Evolutionary conservation across 2,329 filamentous ascomycete species (phyloP).

Genomic region (Monilinia aucupariae): DNA sequence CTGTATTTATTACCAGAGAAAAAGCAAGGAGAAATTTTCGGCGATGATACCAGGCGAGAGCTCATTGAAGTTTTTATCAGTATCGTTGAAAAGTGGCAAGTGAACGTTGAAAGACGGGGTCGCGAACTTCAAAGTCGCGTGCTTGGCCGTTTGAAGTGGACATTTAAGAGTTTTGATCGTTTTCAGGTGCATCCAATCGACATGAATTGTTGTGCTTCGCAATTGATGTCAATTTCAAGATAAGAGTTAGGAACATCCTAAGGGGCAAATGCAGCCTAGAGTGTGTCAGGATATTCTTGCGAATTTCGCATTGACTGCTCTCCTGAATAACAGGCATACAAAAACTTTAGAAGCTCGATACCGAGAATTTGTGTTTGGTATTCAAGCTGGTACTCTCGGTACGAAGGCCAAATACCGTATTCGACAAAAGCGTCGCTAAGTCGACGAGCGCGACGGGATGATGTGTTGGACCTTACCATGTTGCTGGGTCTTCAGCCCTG

Average conservation of each 20-base stretch:
- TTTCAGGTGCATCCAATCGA: neutral
- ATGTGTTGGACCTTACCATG: slow-evolving; percentile 2
- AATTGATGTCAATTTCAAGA: neutral
- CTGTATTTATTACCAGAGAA: neutral
- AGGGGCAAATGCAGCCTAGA: neutral
- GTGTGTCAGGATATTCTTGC: neutral
- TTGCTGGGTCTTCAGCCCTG: neutral
- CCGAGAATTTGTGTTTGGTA: neutral
- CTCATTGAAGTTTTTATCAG: neutral
- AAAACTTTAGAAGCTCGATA: neutral
- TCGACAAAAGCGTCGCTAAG: slow-evolving; percentile 1
- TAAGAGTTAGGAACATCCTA: neutral
- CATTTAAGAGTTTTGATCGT: neutral
- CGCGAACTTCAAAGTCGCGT: neutral
- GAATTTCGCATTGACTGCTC: neutral
- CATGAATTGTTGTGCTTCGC: neutral
- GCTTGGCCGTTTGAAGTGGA: neutral
- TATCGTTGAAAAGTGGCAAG: slow-evolving; percentile 5
- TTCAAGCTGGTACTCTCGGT: neutral
- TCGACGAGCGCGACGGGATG: neutral
- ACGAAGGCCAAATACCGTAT: neutral
- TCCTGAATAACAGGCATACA: neutral
- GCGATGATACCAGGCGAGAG: neutral
- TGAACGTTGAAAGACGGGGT: neutral
- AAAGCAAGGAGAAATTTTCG: neutral